Evolutionary conservation across 2,329 filamentous ascomycete genomes (phyloP), one percentile per base, ranked within the genome.

Genomic region (Pestalotiopsis fici): DNA sequence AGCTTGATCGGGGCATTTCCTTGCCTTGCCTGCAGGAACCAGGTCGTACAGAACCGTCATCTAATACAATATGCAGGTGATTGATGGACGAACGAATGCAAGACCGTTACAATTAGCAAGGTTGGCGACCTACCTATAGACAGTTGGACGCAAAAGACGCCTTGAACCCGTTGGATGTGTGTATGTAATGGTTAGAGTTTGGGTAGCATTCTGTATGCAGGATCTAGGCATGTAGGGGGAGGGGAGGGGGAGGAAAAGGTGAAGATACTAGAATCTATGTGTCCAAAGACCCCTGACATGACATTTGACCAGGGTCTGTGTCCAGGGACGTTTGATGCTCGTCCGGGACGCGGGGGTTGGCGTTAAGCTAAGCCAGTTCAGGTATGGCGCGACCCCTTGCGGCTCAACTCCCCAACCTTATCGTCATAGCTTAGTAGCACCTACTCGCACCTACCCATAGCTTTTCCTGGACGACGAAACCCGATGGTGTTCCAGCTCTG

Each of bases 401-500:
- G 72, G 70, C 64, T 72, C 70, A 70, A 68, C 28, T 63, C 37
- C 67, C 70, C 43, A 74, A 72, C 69, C 72, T 74, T 74, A 74
- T 76, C 71, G 65, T 66, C 68, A 67, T 68, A 71, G 64, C 62
- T 70, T 71, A 69, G 71, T 68, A 18, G 43, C 43, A 50, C 43
- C n/a, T 23, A 50, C 43, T 68, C 18, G 43, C 43, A 50, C 43
- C n/a, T 23, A 50, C 43, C 43, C 43, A 50, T 50, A 50, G 43
- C 43, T 50, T 18, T 50, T 18, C 43, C 43, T 70, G 70, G 56
- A 64, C 80, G 78, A 75, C 81, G 82, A 85, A 85, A 85, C 83
- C 75, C 70, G 70, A 74, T 75, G 75, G 66, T 81, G 83, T 85
- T 81, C 78, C 83, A 85, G 78, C 73, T 78, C 72, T 84, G 83